A percentile compares a stretch with the other conserved stretches of the same genome.
Evolutionary conservation across 2,329 filamentous ascomycete genomes (phyloP).

Genomic region (Pseudonectria foliicola): DNA sequence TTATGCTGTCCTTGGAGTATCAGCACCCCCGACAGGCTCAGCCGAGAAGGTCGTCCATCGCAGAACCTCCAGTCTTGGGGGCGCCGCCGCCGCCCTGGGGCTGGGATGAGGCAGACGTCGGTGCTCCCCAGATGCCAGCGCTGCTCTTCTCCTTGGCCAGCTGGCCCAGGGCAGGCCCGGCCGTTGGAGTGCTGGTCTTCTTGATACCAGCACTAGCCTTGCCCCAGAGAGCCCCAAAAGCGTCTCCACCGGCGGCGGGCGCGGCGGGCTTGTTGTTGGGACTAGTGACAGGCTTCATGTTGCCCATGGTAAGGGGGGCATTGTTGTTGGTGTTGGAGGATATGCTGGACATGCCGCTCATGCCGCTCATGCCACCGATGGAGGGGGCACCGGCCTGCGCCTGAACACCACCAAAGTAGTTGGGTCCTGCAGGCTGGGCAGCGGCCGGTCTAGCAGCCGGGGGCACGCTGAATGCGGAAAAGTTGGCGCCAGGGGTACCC

Average conservation of each 20-base stretch:
- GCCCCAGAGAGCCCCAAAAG: slow-evolving; percentile 83
- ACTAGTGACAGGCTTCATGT: slow-evolving; percentile 41
- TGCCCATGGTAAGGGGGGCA: slow-evolving; percentile 33
- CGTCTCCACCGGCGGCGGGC: slow-evolving; percentile 63
- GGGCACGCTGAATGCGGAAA: slow-evolving; percentile 50
- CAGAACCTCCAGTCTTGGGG: slow-evolving; percentile 29
- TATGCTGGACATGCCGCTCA: slow-evolving; percentile 24
- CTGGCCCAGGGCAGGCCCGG: slow-evolving; percentile 77
- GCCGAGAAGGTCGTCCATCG: slow-evolving; percentile 43
- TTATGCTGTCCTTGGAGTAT: not conserved
- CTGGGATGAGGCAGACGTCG: slow-evolving; percentile 38
- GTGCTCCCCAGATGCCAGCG: slow-evolving; percentile 85
- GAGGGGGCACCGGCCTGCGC: slow-evolving; percentile 27
- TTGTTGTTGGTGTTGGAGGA: slow-evolving; percentile 19
- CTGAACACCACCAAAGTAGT: slow-evolving; percentile 88
- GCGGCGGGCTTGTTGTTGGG: slow-evolving; percentile 45
- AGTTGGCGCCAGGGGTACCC: slow-evolving; percentile 52
- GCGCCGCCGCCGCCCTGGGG: slow-evolving; percentile 20
- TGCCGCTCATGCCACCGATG: slow-evolving; percentile 19
- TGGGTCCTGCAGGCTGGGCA: slow-evolving; percentile 75
- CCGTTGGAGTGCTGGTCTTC: slow-evolving; percentile 55
- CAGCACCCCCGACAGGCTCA: slow-evolving; percentile 15
- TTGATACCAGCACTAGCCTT: slow-evolving; percentile 67
- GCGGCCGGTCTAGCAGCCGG: slow-evolving; percentile 46
- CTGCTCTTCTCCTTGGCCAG: slow-evolving; percentile 97